Evolutionary conservation across 257 asterid species (phyloP), one percentile per base, ranked within the genome.

Genomic region (Haberlea rhodopensis): DNA sequence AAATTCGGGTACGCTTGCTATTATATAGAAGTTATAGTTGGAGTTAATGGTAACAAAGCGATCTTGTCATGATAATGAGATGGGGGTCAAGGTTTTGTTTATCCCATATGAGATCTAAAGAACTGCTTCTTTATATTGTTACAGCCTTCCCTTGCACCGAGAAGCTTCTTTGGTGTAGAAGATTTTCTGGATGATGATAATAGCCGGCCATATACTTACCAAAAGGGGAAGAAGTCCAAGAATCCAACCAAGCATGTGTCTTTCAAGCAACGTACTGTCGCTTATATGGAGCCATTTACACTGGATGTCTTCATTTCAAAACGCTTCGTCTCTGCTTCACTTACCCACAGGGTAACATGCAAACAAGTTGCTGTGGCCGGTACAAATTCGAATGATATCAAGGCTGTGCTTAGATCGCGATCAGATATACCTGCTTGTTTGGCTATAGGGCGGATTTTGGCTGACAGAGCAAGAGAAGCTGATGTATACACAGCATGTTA

Each of bases 281-380:
- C 98, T 4, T 92, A 71, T 85, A 85, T 92, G 88, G 97, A 92
- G 59, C 98, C 98, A 0, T 92, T 92, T 49, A 92, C 96, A 4
- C 89, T 92, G 10, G 98, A 92, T 7, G 95, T 92, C 48, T 84
- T 87, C 80, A 84, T 92, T 48, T 85, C 97, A 26, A 89, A 89
- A 65, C 95, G 97, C 13, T 89, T 87, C 23, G 97, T 92, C 56
- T 85, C 97, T 10, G 96, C 98, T 53, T 92, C 98, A 23, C 73
- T 92, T 63, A 92, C 97, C 51, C 97, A 92, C 68, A 87, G 96
- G 72, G 97, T 87, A 25, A 92, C 97, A 1, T 84, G 95, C 87
- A 92, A 86, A 77, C 97, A 89, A 76, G 99, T 89, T 5, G 99
- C 99, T 0, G 97, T 92, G 65, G 95, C 99, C 28, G 96, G 99